phyloP scores from a whole-genome alignment of 805 yeast species.

The Clavispora carvajalis region DNA sequence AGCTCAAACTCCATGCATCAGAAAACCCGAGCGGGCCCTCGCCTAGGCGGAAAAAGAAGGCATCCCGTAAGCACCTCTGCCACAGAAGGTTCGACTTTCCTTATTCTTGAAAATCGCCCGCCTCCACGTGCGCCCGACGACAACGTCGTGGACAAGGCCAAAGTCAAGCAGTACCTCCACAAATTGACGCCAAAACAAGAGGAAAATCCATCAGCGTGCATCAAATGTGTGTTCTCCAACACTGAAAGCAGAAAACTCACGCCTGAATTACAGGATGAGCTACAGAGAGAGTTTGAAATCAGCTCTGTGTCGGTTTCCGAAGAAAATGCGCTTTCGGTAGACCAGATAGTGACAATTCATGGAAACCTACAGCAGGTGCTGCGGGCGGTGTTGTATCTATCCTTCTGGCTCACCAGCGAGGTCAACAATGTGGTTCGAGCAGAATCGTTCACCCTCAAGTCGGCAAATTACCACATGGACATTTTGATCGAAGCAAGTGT shows the following conservation, averaged over 20 bases:
- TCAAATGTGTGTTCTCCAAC: slow-evolving; percentile 16
- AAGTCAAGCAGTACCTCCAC: slow-evolving; percentile 21
- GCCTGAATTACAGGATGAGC: slow-evolving; percentile 7
- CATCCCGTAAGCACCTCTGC: neutral
- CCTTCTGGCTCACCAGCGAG: slow-evolving; percentile 21
- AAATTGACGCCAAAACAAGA: slow-evolving; percentile 10
- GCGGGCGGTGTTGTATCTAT: slow-evolving; percentile 22
- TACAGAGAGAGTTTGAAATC: slow-evolving; percentile 19
- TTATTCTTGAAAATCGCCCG: neutral
- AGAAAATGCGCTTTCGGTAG: slow-evolving; percentile 22
- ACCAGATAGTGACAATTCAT: slow-evolving; percentile 25
- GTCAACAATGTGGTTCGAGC: slow-evolving; percentile 21
- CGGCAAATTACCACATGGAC: slow-evolving; percentile 21
- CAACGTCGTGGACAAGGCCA: slow-evolving; percentile 19
- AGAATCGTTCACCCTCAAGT: slow-evolving; percentile 28
- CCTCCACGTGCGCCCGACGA: neutral
- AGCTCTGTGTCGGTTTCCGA: slow-evolving; percentile 19
- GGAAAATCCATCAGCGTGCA: slow-evolving; percentile 7
- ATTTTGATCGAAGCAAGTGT: slow-evolving; percentile 9
- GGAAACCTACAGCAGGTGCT: slow-evolving; percentile 21
- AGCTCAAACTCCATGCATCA: neutral
- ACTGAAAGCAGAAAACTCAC: slow-evolving; percentile 24
- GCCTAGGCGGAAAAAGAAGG: neutral
- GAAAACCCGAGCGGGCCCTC: neutral
- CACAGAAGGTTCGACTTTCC: slow-evolving; percentile 1